Evolutionary conservation across 148 eudicot genomes (phyloP).

Genomic region (Dysphania ambrosioides): DNA sequence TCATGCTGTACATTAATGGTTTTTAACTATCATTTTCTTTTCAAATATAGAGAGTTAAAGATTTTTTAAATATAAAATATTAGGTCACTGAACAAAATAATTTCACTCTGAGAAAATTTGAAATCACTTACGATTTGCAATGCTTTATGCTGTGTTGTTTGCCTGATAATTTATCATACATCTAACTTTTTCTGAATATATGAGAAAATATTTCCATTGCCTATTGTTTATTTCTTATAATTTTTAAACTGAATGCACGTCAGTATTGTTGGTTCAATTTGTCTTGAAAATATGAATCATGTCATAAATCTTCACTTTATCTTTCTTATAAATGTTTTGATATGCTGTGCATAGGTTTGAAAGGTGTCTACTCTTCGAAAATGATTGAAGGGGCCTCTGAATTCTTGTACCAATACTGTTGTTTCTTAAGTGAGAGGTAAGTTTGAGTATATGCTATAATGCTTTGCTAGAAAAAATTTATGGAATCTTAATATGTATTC

Average conservation of each 20-base stretch:
- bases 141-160: background rate
- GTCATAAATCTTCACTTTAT: background rate
- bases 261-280: background rate
- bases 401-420: conserved; percentile 56
- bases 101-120: background rate
- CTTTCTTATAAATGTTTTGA: background rate
- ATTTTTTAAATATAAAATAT: background rate
- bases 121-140: background rate
- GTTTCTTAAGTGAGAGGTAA: conserved; percentile 49
- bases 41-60: background rate
- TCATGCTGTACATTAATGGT: background rate
- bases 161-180: background rate
- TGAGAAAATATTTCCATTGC: too few species aligned
- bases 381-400: conserved; percentile 65
- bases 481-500: background rate
- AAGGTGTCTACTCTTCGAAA: conserved; percentile 70
- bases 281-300: background rate
- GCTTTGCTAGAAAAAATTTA: conserved; percentile 6
- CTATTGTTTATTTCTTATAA: background rate
- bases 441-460: conserved; percentile 1
- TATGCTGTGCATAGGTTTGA: conserved; percentile 46
- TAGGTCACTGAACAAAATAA: background rate
- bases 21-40: background rate
- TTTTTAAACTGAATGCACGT: background rate
- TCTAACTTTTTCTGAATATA: too few species aligned